Base-by-base conservation (phyloP, 768 basidiomycete species). In the Lactarius deliciosus region DNA sequence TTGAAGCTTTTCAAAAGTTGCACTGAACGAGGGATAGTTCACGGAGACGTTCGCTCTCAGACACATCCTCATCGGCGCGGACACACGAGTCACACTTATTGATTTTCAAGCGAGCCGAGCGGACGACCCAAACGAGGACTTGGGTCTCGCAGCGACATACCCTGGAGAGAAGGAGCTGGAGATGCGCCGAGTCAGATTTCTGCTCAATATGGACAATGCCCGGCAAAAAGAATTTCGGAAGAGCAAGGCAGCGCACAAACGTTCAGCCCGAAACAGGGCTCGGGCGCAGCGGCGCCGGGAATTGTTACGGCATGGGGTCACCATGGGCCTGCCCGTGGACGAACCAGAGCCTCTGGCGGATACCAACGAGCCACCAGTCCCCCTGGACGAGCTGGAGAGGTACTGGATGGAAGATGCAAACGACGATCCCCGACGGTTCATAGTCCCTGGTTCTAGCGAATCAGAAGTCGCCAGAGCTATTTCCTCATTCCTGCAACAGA, bases 51-150 rank as follows among this genome's bases (percentile, higher is more conserved):
- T 6, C n/a, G 71, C 76, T 57, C 73, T 74, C 57, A 70, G 69
- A 13, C 82, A 86, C 63, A 82, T 87, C 74, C 78, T 86, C 64
- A 80, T 87, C 28, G 81, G 81, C 3, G 83, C 78, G 1, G 83
- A 86, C 70, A 82, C 80, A 20, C 68, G 69, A 18, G 67, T 76
- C 53, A 71, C 66, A 6, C 66, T 88, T 59, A 81, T 84, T 69
- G 82, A 87, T 73, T 86, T 87, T 73, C 80, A 83, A 50, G 74
- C 77, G 55, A 80, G 79, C 65, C 72, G 75, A 45, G 76, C 76
- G 9, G 61, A 68, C 2, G 66, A 66, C 28, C 74, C 78, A 22
- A 74, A 77, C 30, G 38, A 76, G 5, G 72, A 74, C 0, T 63
- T 83, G 5, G 73, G 74, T 18, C 74, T 87, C 18, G 68, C 69